phyloP scores from a whole-genome alignment of 805 yeast genomes.

The Barnettozyma pratensis region DNA sequence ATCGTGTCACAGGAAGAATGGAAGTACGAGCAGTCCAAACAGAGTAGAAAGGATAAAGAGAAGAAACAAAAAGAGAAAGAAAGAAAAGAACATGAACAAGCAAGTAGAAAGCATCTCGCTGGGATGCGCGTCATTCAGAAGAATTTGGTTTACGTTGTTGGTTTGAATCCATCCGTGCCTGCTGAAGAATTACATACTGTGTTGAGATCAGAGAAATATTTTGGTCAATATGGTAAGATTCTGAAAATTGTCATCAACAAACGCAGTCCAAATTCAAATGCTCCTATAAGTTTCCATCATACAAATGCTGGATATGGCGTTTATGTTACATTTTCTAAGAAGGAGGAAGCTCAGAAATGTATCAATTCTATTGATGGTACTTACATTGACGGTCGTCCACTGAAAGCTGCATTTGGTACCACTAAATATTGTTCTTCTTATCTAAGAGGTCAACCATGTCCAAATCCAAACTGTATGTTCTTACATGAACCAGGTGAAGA shows the following conservation, averaged over 20 bases:
- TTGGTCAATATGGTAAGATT: slow-evolving; percentile 98
- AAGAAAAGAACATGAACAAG: slow-evolving; percentile 80
- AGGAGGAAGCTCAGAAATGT: slow-evolving; percentile 94
- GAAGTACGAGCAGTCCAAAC: slow-evolving; percentile 75
- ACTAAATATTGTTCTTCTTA: slow-evolving; percentile 98
- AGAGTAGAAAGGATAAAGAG: slow-evolving; percentile 75
- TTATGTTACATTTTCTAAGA: slow-evolving; percentile 86
- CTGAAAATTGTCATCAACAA: slow-evolving; percentile 90
- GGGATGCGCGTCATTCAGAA: slow-evolving; percentile 98
- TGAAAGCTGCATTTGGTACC: slow-evolving; percentile 97
- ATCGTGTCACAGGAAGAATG: slow-evolving; percentile 78
- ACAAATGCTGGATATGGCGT: slow-evolving; percentile 80
- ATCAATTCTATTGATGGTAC: slow-evolving; percentile 92
- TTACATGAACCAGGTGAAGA: slow-evolving; percentile 99
- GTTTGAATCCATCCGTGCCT: slow-evolving; percentile 75
- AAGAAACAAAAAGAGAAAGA: slow-evolving; percentile 86
- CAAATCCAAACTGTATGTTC: slow-evolving; percentile 98
- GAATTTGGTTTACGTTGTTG: slow-evolving; percentile 93
- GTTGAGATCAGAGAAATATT: slow-evolving; percentile 83
- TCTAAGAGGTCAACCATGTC: slow-evolving; percentile 91
- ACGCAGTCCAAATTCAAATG: slow-evolving; percentile 42
- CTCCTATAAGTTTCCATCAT: slow-evolving; percentile 21
- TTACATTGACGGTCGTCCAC: slow-evolving; percentile 80
- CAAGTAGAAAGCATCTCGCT: slow-evolving; percentile 80
- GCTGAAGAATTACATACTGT: slow-evolving; percentile 82